Percentiles rank a stretch among this genome's conserved stretches.
phyloP scores from a whole-genome alignment of 441 rosid genomes.

The Geranium incanum region DNA sequence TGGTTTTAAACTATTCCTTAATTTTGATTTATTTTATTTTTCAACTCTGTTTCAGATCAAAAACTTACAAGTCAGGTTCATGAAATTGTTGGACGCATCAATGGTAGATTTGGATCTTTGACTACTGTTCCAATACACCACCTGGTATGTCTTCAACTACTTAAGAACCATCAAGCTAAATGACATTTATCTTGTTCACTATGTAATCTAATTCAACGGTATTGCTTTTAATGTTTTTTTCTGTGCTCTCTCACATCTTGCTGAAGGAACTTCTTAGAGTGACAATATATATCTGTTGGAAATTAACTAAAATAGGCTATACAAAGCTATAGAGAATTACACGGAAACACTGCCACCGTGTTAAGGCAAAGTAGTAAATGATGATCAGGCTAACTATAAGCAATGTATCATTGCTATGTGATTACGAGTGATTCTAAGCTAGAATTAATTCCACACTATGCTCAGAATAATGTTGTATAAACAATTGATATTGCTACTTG shows the following conservation, averaged over 20 bases:
- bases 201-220: constrained; percentile 4
- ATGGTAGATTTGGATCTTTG: constrained; percentile 97
- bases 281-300: background rate
- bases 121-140: constrained; percentile 97
- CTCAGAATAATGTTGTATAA: background rate
- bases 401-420: background rate
- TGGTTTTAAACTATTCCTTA: background rate
- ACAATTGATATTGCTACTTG: background rate
- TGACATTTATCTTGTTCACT: background rate
- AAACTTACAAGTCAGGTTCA: constrained; percentile 99
- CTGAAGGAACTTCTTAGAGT: background rate
- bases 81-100: constrained; percentile 98
- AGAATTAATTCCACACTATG: background rate
- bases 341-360: background rate
- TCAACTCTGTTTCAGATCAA: constrained; percentile 56
- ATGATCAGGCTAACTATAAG: background rate
- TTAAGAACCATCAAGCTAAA: background rate
- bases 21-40: constrained; percentile 9
- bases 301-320: background rate
- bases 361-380: background rate
- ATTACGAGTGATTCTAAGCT: background rate
- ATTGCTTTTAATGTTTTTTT: background rate
- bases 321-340: background rate
- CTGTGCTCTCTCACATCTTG: constrained; percentile 7
- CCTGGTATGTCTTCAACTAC: constrained; percentile 51